Percentiles rank a stretch among this genome's conserved stretches.
phyloP scores from a whole-genome alignment of 2,329 filamentous ascomycete species.

The Penicillium sp. region DNA sequence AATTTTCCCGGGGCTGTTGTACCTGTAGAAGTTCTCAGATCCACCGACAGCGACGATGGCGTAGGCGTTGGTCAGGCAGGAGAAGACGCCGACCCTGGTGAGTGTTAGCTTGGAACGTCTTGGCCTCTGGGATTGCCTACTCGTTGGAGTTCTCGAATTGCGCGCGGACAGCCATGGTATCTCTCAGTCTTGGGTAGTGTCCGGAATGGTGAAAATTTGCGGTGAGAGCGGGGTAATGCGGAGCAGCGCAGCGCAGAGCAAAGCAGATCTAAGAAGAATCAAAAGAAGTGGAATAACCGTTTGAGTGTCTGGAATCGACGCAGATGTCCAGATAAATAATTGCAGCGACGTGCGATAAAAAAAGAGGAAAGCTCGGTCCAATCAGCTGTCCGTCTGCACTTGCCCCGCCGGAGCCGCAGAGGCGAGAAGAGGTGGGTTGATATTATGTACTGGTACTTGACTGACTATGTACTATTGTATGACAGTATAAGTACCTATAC shows the following conservation, averaged over 20 bases:
- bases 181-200: background rate
- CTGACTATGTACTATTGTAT: background rate
- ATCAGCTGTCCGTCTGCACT: slow-evolving; percentile 9
- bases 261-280: background rate
- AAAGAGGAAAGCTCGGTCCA: slow-evolving; percentile 27
- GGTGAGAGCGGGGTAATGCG: slow-evolving; percentile 13
- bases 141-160: slow-evolving; percentile 55
- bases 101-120: background rate
- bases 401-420: slow-evolving; percentile 20
- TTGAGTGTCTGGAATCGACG: background rate
- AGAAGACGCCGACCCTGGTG: slow-evolving; percentile 87
- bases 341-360: slow-evolving; percentile 17
- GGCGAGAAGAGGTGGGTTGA: slow-evolving; percentile 6
- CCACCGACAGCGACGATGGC: slow-evolving; percentile 91
- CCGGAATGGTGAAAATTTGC: slow-evolving; percentile 2
- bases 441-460: slow-evolving; percentile 7
- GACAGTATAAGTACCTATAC: slow-evolving; percentile 5
- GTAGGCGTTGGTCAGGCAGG: slow-evolving; percentile 96
- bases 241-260: background rate
- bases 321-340: slow-evolving; percentile 11
- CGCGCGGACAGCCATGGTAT: slow-evolving; percentile 51
- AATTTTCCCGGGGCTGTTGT: slow-evolving; percentile 20
- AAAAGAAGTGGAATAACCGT: background rate
- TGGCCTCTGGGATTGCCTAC: slow-evolving; percentile 25
- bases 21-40: slow-evolving; percentile 98